phyloP scores from a whole-genome alignment of 148 eudicot genomes.

The Fallopia convolvulus region DNA sequence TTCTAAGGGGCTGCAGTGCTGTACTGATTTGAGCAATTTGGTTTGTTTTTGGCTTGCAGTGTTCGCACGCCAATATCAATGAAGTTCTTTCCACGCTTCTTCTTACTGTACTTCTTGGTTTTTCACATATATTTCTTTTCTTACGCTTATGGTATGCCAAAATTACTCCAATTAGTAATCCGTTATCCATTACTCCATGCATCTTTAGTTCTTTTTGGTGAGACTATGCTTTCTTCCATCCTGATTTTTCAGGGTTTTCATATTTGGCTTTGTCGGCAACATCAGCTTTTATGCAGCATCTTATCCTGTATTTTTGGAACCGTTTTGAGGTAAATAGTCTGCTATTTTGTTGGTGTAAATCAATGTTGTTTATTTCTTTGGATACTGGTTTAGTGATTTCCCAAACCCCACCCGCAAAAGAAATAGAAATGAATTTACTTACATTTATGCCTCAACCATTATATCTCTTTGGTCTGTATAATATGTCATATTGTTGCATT shows the following conservation, averaged over 20 bases:
- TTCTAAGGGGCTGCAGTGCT: not conserved
- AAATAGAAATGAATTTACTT: not conserved
- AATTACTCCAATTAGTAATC: not conserved
- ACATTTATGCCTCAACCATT: not conserved
- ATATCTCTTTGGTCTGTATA: not conserved
- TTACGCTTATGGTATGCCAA: constrained; percentile 69
- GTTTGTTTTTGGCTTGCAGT: constrained; percentile 44
- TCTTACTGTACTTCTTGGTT: constrained; percentile 89
- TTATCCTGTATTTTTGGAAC: constrained; percentile 94
- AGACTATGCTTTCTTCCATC: not conserved
- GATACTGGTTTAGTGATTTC: not conserved
- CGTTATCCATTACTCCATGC: not conserved
- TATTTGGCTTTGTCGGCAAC: constrained; percentile 92
- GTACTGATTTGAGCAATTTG: constrained; percentile 1
- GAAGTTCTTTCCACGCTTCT: constrained; percentile 99
- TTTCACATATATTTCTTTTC: constrained; percentile 97
- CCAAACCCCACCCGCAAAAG: not conserved
- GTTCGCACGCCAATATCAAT: constrained; percentile 97
- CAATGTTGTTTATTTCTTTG: not conserved
- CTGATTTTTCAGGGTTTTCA: constrained; percentile 58
- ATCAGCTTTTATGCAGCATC: constrained; percentile 95
- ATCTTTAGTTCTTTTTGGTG: not conserved
- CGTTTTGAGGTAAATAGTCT: constrained; percentile 63
- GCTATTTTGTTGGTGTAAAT: not conserved
- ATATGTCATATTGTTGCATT: not conserved